Evolutionary conservation across 768 basidiomycete species (phyloP), one percentile per base, ranked within the genome.

Genomic region (Mrakia gelida): DNA sequence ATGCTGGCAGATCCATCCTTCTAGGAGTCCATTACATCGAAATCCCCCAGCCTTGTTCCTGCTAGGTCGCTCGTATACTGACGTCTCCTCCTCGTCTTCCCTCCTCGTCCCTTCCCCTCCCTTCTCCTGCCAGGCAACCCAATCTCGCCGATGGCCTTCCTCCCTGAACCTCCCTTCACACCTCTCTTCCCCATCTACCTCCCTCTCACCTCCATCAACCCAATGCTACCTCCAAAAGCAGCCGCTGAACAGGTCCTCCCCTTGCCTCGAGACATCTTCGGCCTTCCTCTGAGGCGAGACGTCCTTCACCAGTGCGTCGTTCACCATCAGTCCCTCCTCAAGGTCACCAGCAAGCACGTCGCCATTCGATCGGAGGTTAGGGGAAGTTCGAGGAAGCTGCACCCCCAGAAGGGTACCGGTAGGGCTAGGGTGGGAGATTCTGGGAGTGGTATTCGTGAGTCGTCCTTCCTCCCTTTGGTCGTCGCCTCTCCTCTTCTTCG

Each of bases 231-330:
- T 43, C 62, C 28, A 49, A 56, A 45, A 18, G 75, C 73, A 45
- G 43, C 78, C 18, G n/a, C 75, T 21, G 72, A 70, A 73, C 45
- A 80, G 30, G 75, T 84, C 62, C 81, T 87, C 38, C 81, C 85
- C 0, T 85, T 88, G 3, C 85, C 86, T 28, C 81, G 86, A 8
- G 82, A 83, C 10, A 91, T 98, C 43, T 99, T 98, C 85, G 87
- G 89, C 79, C 91, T 93, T 81, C 93, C 95, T 59, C 89, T 95
- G 63, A 92, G 96, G 71, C 89, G 90, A 30, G 95, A 98, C 84
- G 92, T 99, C 80, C 89, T 98, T 4, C 95, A 98, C 84, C 88
- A 94, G 65, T 96, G 95, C 82, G 91, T 95, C 49, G 89, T 92
- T 9, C 93, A 96, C 81, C 88, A 97, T 83, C 90, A 91, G 59